Conservation (phyloP, 192 early-diverging fungal genomes). For the Coemansia sp. region DNA sequence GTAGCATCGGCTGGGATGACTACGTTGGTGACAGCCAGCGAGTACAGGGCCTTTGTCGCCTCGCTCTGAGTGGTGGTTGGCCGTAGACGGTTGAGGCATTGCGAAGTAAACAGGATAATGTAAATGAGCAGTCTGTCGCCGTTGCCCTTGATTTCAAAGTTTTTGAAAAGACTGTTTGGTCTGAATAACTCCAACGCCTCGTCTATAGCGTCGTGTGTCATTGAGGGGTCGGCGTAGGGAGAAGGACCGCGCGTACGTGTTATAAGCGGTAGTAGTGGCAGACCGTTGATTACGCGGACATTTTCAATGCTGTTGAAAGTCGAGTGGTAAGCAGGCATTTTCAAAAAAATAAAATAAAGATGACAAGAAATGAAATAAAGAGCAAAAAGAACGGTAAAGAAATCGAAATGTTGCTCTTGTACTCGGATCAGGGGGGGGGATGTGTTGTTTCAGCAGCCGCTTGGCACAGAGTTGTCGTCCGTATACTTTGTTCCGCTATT, state of each 20-base stretch:
- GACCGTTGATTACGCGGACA: conserved; percentile 73
- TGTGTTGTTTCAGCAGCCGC: conserved; percentile 13
- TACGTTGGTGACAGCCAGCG: conserved; percentile 88
- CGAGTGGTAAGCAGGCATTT: conserved; percentile 51
- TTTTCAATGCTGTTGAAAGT: conserved; percentile 17
- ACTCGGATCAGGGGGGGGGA: background rate
- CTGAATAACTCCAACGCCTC: conserved; percentile 94
- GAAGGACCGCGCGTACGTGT: conserved; percentile 86
- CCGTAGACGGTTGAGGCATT: conserved; percentile 72
- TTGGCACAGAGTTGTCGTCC: conserved; percentile 33
- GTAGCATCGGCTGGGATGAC: conserved; percentile 88
- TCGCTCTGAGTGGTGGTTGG: conserved; percentile 68
- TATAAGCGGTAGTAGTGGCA: conserved; percentile 88
- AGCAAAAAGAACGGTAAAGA: background rate
- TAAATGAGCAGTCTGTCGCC: conserved; percentile 96
- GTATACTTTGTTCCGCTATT: conserved; percentile 4
- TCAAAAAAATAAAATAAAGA: no score
- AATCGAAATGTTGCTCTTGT: background rate
- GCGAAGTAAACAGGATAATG: conserved; percentile 88
- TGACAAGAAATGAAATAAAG: background rate
- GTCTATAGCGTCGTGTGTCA: conserved; percentile 86
- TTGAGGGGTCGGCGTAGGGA: conserved; percentile 62
- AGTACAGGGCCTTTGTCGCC: conserved; percentile 76
- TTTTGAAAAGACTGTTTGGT: conserved; percentile 96
- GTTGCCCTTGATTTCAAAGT: conserved; percentile 98